phyloP scores from a whole-genome alignment of 2,329 filamentous ascomycete species.

The Fusarium vanettenii region DNA sequence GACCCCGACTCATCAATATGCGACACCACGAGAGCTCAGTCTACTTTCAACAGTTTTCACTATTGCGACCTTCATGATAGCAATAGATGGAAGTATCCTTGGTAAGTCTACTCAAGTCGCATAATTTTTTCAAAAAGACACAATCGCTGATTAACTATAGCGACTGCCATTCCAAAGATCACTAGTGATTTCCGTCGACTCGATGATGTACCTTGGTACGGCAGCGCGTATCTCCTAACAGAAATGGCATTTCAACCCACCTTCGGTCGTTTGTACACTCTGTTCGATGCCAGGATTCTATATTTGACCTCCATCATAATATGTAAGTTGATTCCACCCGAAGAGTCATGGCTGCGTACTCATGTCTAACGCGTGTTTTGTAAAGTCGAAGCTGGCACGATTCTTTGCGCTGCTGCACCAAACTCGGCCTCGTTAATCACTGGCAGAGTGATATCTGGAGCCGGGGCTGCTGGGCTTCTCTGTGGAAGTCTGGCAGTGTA shows the following conservation, averaged over 20 bases:
- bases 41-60: constrained; percentile 23
- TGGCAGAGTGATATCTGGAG: constrained; percentile 57
- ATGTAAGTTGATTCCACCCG: neutral
- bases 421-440: constrained; percentile 20
- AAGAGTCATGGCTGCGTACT: neutral
- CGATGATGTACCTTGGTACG: constrained; percentile 8
- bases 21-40: constrained; percentile 17
- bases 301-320: constrained; percentile 1
- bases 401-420: constrained; percentile 54
- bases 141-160: neutral
- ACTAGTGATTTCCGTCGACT: constrained; percentile 6
- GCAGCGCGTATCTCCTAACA: constrained; percentile 11
- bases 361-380: constrained; percentile 52
- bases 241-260: constrained; percentile 12
- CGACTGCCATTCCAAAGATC: constrained; percentile 3
- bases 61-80: constrained; percentile 21
- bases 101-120: neutral
- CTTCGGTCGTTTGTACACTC: constrained; percentile 5
- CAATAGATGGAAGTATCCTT: constrained; percentile 19
- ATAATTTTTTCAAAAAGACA: neutral
- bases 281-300: constrained; percentile 3
- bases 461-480: constrained; percentile 54
- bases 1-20: constrained; percentile 7
- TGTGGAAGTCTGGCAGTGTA: constrained; percentile 10
- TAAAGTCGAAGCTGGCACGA: constrained; percentile 62